Evolutionary conservation across 352 stramenopile genomes (phyloP).

Genomic region (Phytopythium kandeliae): DNA sequence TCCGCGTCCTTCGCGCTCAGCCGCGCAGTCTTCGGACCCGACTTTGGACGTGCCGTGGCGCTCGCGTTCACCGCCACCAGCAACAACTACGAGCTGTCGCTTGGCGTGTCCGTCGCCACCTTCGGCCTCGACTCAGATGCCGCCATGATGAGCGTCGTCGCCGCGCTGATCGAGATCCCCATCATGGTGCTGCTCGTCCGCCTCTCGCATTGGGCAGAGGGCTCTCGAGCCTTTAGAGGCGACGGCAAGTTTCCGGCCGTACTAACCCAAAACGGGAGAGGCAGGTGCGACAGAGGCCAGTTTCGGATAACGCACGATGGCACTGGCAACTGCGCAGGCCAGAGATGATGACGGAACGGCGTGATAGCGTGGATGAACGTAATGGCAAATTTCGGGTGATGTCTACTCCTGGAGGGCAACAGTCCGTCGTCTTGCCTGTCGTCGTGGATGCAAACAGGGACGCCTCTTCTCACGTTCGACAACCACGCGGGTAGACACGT

Average conservation of each 20-base stretch:
- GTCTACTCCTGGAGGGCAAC: no score
- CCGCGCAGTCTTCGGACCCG: constrained; percentile 18
- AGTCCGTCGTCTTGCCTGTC: no score
- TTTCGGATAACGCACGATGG: no score
- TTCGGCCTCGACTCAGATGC: constrained; percentile 70
- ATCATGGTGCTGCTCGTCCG: constrained; percentile 30
- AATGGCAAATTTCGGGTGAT: no score
- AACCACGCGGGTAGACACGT: no score
- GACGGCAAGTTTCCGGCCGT: not conserved
- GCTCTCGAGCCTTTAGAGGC: not conserved
- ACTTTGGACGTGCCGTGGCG: constrained; percentile 37
- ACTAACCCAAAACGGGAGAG: not conserved
- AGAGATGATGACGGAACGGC: no score
- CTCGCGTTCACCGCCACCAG: constrained; percentile 77
- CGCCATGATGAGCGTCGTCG: constrained; percentile 45
- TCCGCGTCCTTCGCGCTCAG: constrained; percentile 37
- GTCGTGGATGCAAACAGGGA: no score
- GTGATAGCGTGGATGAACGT: no score
- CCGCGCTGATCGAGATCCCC: constrained; percentile 38
- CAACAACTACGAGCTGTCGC: constrained; percentile 82
- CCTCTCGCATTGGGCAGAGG: constrained; percentile 18
- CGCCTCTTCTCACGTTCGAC: no score
- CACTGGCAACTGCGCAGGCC: no score
- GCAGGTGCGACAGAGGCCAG: no score
- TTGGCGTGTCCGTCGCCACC: constrained; percentile 56